Percentiles rank a stretch among this genome's conserved stretches.
These are phyloP conservation scores for Leccinum griseonigrum DNA, from an alignment of 1,284 basidiomycete species.

Conservation along the genomic window DNA sequence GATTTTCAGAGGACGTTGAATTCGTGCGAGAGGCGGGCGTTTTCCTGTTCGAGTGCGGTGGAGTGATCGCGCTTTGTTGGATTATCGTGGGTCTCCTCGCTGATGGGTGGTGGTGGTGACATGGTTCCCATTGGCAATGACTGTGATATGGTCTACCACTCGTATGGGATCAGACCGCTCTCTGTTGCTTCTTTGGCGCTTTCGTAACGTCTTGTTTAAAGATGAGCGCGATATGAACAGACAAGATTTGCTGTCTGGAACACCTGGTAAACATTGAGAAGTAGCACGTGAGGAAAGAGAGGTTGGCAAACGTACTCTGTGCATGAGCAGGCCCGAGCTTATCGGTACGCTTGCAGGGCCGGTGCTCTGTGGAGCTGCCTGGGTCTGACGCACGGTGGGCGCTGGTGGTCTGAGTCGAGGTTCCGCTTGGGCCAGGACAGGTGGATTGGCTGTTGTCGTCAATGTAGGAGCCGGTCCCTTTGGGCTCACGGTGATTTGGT, in stretches of 20 bases:
- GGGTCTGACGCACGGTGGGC: slow-evolving; percentile 10
- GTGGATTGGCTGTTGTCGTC: slow-evolving; percentile 7
- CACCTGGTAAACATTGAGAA: slow-evolving; percentile 49
- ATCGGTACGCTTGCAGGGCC: slow-evolving; percentile 59
- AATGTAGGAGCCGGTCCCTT: slow-evolving; percentile 26
- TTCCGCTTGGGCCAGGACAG: slow-evolving; percentile 8
- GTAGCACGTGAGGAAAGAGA: background rate
- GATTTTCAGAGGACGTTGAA: slow-evolving; percentile 38
- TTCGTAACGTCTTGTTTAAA: slow-evolving; percentile 79
- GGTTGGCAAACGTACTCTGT: slow-evolving; percentile 47
- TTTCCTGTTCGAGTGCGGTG: slow-evolving; percentile 52
- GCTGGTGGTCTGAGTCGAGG: slow-evolving; percentile 7
- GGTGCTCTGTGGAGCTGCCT: slow-evolving; percentile 22
- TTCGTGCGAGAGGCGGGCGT: slow-evolving; percentile 52
- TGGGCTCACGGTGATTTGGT: slow-evolving; percentile 80
- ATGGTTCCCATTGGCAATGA: slow-evolving; percentile 79
- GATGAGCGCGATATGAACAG: slow-evolving; percentile 82
- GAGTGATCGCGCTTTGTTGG: slow-evolving; percentile 40
- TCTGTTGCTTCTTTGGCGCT: slow-evolving; percentile 61
- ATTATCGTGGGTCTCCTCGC: too few relatives aligned
- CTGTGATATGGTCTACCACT: slow-evolving; percentile 37
- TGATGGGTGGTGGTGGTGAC: too few relatives aligned
- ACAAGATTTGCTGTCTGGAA: slow-evolving; percentile 93
- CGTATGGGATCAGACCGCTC: slow-evolving; percentile 19
- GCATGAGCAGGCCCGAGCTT: slow-evolving; percentile 59